Evolutionary conservation across 306 rosid genomes (phyloP), one percentile per base, ranked within the genome.

Genomic region (Leucaena leucocephala): DNA sequence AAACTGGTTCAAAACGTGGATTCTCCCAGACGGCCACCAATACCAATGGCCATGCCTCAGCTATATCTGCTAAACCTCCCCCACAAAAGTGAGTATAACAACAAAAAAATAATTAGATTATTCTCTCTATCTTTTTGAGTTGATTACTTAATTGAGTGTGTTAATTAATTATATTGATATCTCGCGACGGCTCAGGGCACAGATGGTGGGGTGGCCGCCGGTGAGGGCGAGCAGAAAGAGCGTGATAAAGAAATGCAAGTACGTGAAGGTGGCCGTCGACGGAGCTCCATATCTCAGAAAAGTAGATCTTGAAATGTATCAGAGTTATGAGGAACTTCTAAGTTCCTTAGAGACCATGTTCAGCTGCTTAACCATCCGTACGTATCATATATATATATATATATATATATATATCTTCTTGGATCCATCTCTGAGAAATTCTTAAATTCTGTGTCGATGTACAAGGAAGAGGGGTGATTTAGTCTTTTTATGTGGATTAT

Each of bases 241-340:
- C 39, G 79, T 38, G 34, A 78, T 72, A 79, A 89, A 82, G 77
- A 82, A 69, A 49, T 74, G 91, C 77, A 87, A 83, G 72, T 87
- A 75, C 42, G 87, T 91, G 65, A 91, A 91, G 75, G 97, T 91
- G 80, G 96, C 90, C 0, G 86, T 86, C 1, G 96, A 91, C 40
- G 93, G 96, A 89, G 93, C 93, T 64, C 96, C 93, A 0, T 91
- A 84, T 81, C 87, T 87, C 38, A 84, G 96, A 62, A 91, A 91
- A 79, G 81, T 87, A 4, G 89, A 89, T 86, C 92, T 91, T 22
- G 80, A 91, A 82, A 45, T 61, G 70, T 83, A 86, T 74, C 42
- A 74, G 5, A 78, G 87, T 82, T 91, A 91, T 49, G 78, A 83
- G 6, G 82, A 89, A 46, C 85, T 91, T 10, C 48, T 84, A 19